Percentiles rank a stretch among this genome's conserved stretches.
phyloP scores from a whole-genome alignment of 495 filamentous ascomycete species.

The Hypomontagnella monticulosa region DNA sequence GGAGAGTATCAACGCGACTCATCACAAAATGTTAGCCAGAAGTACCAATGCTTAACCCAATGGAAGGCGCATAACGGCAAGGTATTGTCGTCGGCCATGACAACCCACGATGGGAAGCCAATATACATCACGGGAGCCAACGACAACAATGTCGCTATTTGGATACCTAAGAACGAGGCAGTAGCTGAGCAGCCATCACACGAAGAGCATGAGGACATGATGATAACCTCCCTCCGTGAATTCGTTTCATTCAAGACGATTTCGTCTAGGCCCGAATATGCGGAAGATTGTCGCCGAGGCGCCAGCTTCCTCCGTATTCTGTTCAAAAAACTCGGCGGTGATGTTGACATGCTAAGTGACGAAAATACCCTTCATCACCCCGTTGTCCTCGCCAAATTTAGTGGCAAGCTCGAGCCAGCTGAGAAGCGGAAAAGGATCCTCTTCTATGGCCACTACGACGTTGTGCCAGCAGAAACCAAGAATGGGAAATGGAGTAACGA shows the following conservation, averaged over 20 bases:
- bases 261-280: slow-evolving; percentile 82
- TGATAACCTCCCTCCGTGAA: slow-evolving; percentile 81
- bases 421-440: slow-evolving; percentile 81
- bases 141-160: slow-evolving; percentile 86
- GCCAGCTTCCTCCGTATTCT: slow-evolving; percentile 88
- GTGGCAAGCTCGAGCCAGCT: slow-evolving; percentile 67
- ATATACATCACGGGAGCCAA: slow-evolving; percentile 95
- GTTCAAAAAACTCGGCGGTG: slow-evolving; percentile 89
- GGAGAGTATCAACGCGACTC: slow-evolving; percentile 56
- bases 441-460: slow-evolving; percentile 98
- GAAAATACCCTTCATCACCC: slow-evolving; percentile 78
- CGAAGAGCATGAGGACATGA: slow-evolving; percentile 66
- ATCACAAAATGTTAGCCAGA: slow-evolving; percentile 80
- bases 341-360: slow-evolving; percentile 84
- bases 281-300: slow-evolving; percentile 89
- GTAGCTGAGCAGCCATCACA: slow-evolving; percentile 45
- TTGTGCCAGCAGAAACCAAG: slow-evolving; percentile 90
- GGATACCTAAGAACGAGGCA: slow-evolving; percentile 76
- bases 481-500: slow-evolving; percentile 82
- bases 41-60: slow-evolving; percentile 81
- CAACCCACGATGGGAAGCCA: slow-evolving; percentile 69
- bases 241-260: slow-evolving; percentile 92
- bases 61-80: slow-evolving; percentile 90
- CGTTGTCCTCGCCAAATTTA: slow-evolving; percentile 88
- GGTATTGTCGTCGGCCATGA: slow-evolving; percentile 85